These are phyloP conservation scores for Aureobasidium sp. DNA, from an alignment of 2,329 filamentous ascomycete genomes.

Conservation along the genomic window DNA sequence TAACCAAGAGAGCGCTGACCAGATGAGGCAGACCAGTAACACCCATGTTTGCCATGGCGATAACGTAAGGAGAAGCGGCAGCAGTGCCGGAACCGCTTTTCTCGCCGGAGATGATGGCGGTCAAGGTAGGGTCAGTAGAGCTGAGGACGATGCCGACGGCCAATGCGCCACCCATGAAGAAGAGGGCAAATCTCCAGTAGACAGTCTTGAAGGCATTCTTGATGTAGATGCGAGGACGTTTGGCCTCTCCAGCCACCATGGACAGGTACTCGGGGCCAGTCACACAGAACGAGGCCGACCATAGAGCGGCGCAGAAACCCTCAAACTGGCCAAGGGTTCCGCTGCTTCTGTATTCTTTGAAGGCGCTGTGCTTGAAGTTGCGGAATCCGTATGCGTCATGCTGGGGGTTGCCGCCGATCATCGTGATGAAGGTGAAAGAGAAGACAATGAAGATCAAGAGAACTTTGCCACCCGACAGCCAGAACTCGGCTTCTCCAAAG, in stretches of 20 bases:
- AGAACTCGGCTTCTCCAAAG: slow-evolving; percentile 35
- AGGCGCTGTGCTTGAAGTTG: slow-evolving; percentile 31
- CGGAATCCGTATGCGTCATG: slow-evolving; percentile 37
- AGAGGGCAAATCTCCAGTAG: slow-evolving; percentile 40
- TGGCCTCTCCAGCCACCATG: slow-evolving; percentile 43
- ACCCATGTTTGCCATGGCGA: slow-evolving; percentile 40
- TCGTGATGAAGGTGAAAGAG: slow-evolving; percentile 23
- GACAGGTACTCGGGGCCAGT: slow-evolving; percentile 43
- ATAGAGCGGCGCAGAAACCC: slow-evolving; percentile 30
- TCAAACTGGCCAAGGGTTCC: slow-evolving; percentile 19
- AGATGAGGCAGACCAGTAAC: slow-evolving; percentile 38
- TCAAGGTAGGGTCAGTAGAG: slow-evolving; percentile 26
- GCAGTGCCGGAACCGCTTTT: slow-evolving; percentile 17
- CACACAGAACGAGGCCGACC: slow-evolving; percentile 38
- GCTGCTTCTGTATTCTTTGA: slow-evolving; percentile 23
- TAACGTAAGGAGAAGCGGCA: slow-evolving; percentile 31
- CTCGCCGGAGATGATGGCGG: slow-evolving; percentile 21
- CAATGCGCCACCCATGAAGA: slow-evolving; percentile 42
- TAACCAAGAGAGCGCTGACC: slow-evolving; percentile 36
- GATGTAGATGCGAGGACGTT: slow-evolving; percentile 39
- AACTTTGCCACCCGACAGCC: slow-evolving; percentile 47
- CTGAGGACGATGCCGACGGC: slow-evolving; percentile 37
- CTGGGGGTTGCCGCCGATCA: slow-evolving; percentile 28
- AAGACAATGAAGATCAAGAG: slow-evolving; percentile 36
- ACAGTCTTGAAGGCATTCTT: slow-evolving; percentile 45